Base-by-base conservation (phyloP, 106 monocot species). In the Vanilla planifolia region DNA sequence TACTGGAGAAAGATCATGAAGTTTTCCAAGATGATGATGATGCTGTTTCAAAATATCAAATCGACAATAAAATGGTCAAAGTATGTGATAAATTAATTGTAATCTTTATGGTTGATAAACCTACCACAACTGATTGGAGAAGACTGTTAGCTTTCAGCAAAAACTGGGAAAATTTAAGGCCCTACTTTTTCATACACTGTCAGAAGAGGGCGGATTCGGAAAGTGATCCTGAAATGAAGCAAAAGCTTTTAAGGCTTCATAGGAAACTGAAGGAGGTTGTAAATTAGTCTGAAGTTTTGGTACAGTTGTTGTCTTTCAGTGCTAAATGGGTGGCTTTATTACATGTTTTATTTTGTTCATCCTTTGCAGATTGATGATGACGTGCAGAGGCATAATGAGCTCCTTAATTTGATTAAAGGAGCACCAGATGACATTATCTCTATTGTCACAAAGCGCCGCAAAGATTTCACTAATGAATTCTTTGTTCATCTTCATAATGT, bases 91-190 rank as follows among this genome's bases (percentile, higher is more conserved):
- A 91, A 57, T 70, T 96, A 61, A 88, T 96, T 63, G 87, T 85
- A 41, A 84, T 96, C 4, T 96, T 96, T 66, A 71, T 96, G 81
- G 91, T 96, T 27, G 96, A 96, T 71, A 96, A 91, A 69, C 86
- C 96, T 45, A 87, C 78, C n/a, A 63, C 96, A 25, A 75, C 70
- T 15, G 96, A 96, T 61, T 96, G 96, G 96, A 83, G 96, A 77
- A 91, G 85, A 53, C 63, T 96, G 53, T 61, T 96, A 59, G 91
- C 96, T 62, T 96, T 91, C 65, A 96, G 96, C 79, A 84, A 57
- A 71, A 84, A 90, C 70, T 96, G 96, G 96, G 45, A 25, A 51
- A 72, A 67, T 55, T 87, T 81, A 26, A 65, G 91, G 8, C 91
- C 84, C 51, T 81, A 91, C 70, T 96, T 96, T 61, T 91, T 71